Percentiles rank a stretch among this genome's conserved stretches.
These are phyloP conservation scores for Penicillium longicatenatum DNA, from an alignment of 495 filamentous ascomycete genomes.

Conservation along the genomic window DNA sequence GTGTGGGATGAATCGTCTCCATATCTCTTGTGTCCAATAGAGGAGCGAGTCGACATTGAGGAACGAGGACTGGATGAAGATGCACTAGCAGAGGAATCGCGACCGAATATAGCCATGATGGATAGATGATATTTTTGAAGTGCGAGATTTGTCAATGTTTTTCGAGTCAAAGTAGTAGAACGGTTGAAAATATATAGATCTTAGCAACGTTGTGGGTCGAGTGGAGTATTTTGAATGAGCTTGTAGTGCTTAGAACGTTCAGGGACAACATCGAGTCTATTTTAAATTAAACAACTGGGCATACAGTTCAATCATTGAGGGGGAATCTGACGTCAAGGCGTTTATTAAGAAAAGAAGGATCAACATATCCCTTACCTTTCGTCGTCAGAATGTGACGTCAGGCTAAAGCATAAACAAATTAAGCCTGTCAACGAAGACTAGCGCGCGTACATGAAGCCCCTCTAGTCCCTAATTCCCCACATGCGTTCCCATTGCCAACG, in stretches of 20 bases:
- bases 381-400: not conserved
- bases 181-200: no score
- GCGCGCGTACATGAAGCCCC: not conserved
- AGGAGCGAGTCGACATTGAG: conserved; percentile 17
- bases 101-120: conserved; percentile 28
- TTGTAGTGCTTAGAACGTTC: not conserved
- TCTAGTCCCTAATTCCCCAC: no score
- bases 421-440: not conserved
- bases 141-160: not conserved
- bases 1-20: conserved; percentile 18
- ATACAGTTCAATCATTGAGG: not conserved
- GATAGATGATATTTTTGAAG: not conserved
- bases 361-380: not conserved
- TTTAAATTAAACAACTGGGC: not conserved
- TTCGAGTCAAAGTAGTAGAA: not conserved
- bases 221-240: not conserved
- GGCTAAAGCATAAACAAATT: not conserved
- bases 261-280: not conserved
- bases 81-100: conserved; percentile 23
- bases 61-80: conserved; percentile 22
- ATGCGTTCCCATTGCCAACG: not conserved
- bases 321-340: not conserved
- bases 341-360: not conserved
- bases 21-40: conserved; percentile 9
- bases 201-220: not conserved